Evolutionary conservation across 257 asterid species (phyloP).

Genomic region (Gardenia jasminoides): DNA sequence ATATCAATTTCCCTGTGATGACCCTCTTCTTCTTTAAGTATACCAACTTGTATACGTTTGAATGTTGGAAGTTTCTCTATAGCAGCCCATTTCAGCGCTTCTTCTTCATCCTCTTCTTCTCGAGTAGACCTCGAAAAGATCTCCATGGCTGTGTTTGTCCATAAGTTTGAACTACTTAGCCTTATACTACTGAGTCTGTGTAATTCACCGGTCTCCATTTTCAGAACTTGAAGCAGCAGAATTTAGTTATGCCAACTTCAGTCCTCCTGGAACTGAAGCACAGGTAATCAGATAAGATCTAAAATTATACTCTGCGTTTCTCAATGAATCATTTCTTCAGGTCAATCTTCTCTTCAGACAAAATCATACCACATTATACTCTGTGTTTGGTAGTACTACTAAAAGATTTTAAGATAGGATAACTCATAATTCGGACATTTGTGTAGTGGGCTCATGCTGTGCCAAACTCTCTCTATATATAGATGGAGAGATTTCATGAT

Average conservation of each 20-base stretch:
- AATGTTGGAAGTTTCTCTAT: slow-evolving; percentile 71
- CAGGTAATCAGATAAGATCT: no score
- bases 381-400: no score
- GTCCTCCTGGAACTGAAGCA: no score
- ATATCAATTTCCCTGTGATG: slow-evolving; percentile 14
- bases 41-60: background rate
- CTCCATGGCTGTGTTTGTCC: slow-evolving; percentile 7
- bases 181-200: slow-evolving; percentile 19
- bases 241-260: background rate
- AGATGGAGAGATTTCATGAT: no score
- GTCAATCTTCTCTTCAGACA: no score
- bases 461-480: no score
- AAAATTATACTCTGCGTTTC: no score
- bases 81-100: slow-evolving; percentile 28
- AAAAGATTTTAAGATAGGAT: no score
- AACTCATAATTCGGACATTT: no score
- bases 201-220: slow-evolving; percentile 7
- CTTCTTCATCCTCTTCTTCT: slow-evolving; percentile 26
- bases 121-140: slow-evolving; percentile 19
- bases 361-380: no score
- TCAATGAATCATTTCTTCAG: no score
- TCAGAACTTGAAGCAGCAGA: background rate
- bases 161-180: background rate
- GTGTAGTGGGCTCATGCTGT: no score
- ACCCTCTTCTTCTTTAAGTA: slow-evolving; percentile 17